Evolutionary conservation across 2,329 filamentous ascomycete species (phyloP).

Genomic region (Capronia americana): DNA sequence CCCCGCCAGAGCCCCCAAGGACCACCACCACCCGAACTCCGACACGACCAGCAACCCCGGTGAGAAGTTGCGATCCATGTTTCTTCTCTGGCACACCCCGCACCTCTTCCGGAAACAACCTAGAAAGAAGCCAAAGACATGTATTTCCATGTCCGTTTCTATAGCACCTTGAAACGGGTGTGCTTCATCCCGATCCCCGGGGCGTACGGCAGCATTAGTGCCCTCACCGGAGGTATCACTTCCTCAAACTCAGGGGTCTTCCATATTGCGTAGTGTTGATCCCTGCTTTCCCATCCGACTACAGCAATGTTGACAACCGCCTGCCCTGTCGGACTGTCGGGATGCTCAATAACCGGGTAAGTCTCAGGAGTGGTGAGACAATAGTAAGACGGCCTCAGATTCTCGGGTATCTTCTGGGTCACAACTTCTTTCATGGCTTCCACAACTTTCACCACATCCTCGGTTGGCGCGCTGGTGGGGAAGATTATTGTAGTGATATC

Average conservation of each 20-base stretch:
- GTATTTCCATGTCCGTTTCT: no score
- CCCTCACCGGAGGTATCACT: conserved; percentile 2
- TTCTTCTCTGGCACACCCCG: no score
- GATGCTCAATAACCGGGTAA: not conserved
- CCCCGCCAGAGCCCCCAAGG: no score
- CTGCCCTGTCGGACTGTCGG: conserved; percentile 2
- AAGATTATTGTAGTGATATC: conserved; percentile 8
- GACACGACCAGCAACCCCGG: not conserved
- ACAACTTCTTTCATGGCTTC: not conserved
- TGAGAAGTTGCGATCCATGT: not conserved
- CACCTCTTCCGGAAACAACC: no score
- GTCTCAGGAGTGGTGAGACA: conserved; percentile 5
- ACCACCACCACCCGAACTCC: no score
- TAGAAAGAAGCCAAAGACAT: no score
- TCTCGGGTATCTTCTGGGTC: not conserved
- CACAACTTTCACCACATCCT: not conserved
- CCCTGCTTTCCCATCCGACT: not conserved
- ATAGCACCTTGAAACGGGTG: not conserved
- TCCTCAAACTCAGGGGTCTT: not conserved
- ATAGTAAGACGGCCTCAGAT: conserved; percentile 2
- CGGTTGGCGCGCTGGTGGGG: not conserved
- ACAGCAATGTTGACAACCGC: not conserved
- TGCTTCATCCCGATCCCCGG: conserved; percentile 5
- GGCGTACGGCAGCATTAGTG: not conserved
- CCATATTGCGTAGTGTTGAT: conserved; percentile 3